These are phyloP conservation scores for Pyricularia grisea DNA, from an alignment of 2,329 filamentous ascomycete species.

Conservation along the genomic window DNA sequence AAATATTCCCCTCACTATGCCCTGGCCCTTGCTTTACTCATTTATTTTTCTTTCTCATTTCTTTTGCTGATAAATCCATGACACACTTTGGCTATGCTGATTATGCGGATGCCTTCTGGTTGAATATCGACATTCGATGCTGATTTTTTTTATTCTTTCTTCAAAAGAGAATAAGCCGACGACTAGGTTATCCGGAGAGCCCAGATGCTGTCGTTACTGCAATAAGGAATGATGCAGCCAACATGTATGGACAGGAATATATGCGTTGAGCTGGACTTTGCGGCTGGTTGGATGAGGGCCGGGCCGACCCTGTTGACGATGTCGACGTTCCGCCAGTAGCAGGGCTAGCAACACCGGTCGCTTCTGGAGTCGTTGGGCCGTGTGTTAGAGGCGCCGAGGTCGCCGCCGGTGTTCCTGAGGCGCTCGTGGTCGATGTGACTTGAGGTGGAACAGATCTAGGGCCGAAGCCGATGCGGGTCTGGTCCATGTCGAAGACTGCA, in stretches of 20 bases:
- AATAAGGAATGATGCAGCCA: neutral
- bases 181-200: neutral
- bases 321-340: neutral
- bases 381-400: constrained; percentile 7
- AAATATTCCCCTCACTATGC: neutral
- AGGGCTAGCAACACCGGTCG: neutral
- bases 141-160: neutral
- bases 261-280: neutral
- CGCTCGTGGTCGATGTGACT: constrained; percentile 15
- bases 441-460: neutral
- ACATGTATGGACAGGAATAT: neutral
- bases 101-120: neutral
- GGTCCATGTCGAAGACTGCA: constrained; percentile 70
- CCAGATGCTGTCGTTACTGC: neutral
- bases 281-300: neutral
- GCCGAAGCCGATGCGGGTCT: constrained; percentile 48
- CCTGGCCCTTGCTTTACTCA: neutral
- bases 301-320: neutral
- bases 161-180: neutral
- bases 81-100: neutral
- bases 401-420: constrained; percentile 9
- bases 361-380: constrained; percentile 9
- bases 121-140: neutral
- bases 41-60: neutral
- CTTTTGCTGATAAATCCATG: neutral